Conservation (phyloP, 148 eudicot species). For the Camellia japonica region DNA sequence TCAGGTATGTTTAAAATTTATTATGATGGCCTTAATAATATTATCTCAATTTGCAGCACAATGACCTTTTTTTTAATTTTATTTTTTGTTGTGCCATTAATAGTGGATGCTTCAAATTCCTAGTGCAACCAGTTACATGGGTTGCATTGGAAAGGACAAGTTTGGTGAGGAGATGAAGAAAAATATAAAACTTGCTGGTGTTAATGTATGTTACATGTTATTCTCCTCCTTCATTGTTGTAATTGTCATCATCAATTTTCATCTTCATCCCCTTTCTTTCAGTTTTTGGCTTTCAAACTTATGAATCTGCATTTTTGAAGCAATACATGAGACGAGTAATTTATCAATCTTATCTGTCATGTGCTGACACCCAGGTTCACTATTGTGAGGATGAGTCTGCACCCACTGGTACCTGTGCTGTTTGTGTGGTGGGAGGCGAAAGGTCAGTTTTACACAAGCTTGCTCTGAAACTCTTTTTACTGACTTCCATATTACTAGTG, state of each 20-base stretch:
- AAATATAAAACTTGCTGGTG: slow-evolving; percentile 67
- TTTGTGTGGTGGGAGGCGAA: slow-evolving; percentile 88
- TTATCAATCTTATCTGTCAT: neutral
- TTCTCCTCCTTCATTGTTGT: neutral
- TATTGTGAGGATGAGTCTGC: slow-evolving; percentile 83
- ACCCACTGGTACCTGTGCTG: slow-evolving; percentile 95
- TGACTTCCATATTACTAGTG: neutral
- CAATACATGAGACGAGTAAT: neutral
- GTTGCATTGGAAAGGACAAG: slow-evolving; percentile 97
- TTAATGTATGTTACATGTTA: slow-evolving; percentile 45
- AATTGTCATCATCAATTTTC: neutral
- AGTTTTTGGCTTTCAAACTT: neutral
- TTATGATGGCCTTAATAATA: neutral
- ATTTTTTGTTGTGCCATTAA: slow-evolving; percentile 15
- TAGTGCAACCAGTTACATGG: slow-evolving; percentile 85
- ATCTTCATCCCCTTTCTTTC: neutral
- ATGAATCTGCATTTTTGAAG: neutral
- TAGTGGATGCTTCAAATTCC: slow-evolving; percentile 98
- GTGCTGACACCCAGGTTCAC: slow-evolving; percentile 54
- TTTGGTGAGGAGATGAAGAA: slow-evolving; percentile 94
- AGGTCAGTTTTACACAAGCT: slow-evolving; percentile 50
- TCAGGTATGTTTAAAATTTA: slow-evolving; percentile 49
- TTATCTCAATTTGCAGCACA: neutral
- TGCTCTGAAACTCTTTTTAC: neutral
- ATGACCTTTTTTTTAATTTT: neutral